phyloP scores from a whole-genome alignment of 257 asterid species.

The Galeopsis tetrahit region DNA sequence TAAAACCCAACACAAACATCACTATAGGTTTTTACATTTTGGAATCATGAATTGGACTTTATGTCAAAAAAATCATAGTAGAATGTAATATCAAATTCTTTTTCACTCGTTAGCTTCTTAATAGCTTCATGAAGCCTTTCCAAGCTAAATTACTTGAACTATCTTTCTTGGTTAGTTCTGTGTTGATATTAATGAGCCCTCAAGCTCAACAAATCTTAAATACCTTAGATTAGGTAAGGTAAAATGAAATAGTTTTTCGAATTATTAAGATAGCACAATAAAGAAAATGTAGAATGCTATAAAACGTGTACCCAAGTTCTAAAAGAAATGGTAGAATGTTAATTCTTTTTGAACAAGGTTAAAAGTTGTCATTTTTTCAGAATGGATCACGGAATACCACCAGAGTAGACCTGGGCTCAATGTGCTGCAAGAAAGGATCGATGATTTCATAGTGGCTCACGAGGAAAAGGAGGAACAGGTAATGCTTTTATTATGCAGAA shows the following conservation, averaged over 20 bases:
- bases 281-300: neutral
- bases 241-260: neutral
- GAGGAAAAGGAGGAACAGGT: constrained; percentile 85
- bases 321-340: constrained; percentile 12
- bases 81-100: neutral
- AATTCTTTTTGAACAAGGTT: neutral
- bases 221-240: neutral
- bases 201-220: constrained; percentile 10
- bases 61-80: too few relatives aligned
- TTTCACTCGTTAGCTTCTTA: constrained; percentile 4
- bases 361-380: constrained; percentile 47
- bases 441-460: constrained; percentile 76
- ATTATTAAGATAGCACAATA: neutral
- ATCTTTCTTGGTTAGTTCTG: neutral
- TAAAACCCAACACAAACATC: too few relatives aligned
- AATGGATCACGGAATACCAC: constrained; percentile 76
- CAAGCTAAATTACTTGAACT: neutral
- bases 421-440: constrained; percentile 81
- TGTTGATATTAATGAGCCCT: constrained; percentile 14
- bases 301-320: neutral
- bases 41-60: neutral
- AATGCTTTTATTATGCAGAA: constrained; percentile 4
- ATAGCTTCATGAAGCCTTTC: neutral
- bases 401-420: constrained; percentile 79
- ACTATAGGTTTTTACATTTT: neutral